Percentiles rank a stretch among this genome's conserved stretches.
Conservation (phyloP, 169 alveolate genomes). For the Toxoplasma gondii region DNA sequence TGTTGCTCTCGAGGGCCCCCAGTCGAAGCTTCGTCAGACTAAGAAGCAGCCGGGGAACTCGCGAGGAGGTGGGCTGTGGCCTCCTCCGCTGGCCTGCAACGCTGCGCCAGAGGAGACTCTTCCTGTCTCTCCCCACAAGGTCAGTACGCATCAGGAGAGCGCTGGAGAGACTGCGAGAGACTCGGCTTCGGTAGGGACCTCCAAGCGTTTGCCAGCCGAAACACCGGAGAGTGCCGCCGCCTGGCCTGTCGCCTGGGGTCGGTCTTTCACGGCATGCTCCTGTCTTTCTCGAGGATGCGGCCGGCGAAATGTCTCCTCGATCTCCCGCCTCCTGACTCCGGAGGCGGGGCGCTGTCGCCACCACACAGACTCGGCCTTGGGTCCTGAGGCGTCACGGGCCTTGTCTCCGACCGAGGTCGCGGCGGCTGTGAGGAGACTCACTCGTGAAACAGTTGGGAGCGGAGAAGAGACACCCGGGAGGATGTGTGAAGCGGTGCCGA, state of each 20-base stretch:
- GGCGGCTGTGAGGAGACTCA: not conserved
- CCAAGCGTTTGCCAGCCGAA: no score
- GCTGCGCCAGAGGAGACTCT: not conserved
- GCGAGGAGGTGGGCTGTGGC: not conserved
- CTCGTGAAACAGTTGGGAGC: not conserved
- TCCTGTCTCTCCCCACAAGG: not conserved
- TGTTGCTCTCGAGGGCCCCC: not conserved
- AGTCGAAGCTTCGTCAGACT: not conserved
- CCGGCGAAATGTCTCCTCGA: not conserved
- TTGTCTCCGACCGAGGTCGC: not conserved
- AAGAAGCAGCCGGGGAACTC: not conserved
- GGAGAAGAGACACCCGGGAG: not conserved
- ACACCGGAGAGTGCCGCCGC: no score
- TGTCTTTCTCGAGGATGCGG: constrained; percentile 15
- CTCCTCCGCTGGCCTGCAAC: not conserved
- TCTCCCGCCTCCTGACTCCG: not conserved
- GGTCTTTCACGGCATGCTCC: constrained; percentile 5
- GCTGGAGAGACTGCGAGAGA: no score
- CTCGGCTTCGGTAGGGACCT: no score
- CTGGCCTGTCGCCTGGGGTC: constrained; percentile 34
- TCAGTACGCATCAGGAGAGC: no score
- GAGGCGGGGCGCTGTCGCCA: not conserved
- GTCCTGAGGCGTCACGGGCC: not conserved
- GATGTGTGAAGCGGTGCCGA: not conserved
- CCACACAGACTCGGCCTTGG: not conserved